Evolutionary conservation across 495 filamentous ascomycete species (phyloP).

Genomic region (Penicillium lividum): DNA sequence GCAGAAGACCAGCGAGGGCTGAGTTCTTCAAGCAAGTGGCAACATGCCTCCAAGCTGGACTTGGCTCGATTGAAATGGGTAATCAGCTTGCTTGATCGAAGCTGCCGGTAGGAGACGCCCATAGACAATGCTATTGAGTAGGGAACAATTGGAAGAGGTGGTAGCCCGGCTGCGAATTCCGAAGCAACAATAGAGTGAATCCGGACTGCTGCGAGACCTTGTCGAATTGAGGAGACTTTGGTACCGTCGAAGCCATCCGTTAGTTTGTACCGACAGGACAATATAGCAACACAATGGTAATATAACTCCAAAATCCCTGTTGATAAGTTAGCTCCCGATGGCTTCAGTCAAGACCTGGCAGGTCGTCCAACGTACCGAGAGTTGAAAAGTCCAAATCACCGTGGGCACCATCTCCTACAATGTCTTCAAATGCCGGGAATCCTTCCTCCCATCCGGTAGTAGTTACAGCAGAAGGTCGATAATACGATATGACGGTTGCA

Average conservation of each 20-base stretch:
- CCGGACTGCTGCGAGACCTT: constrained; percentile 63
- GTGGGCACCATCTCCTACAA: constrained; percentile 53
- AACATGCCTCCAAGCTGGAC: constrained; percentile 59
- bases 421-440: constrained; percentile 67
- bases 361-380: constrained; percentile 21
- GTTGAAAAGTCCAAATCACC: constrained; percentile 31
- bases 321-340: not conserved
- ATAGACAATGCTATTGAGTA: constrained; percentile 68
- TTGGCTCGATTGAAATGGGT: constrained; percentile 64
- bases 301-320: constrained; percentile 65
- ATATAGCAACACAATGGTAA: constrained; percentile 69
- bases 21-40: constrained; percentile 54
- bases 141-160: constrained; percentile 64
- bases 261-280: constrained; percentile 54
- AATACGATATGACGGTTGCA: constrained; percentile 66
- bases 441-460: constrained; percentile 55
- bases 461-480: constrained; percentile 54
- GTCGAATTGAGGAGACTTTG: constrained; percentile 57
- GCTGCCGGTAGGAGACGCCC: constrained; percentile 69
- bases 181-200: constrained; percentile 61
- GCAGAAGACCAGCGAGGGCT: constrained; percentile 63
- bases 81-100: constrained; percentile 63
- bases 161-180: constrained; percentile 53
- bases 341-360: not conserved
- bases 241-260: constrained; percentile 27